A percentile compares a stretch with the other conserved stretches of the same genome.
Conservation (phyloP, 2,329 filamentous ascomycete species). For the Xenoacremonium recifei region DNA sequence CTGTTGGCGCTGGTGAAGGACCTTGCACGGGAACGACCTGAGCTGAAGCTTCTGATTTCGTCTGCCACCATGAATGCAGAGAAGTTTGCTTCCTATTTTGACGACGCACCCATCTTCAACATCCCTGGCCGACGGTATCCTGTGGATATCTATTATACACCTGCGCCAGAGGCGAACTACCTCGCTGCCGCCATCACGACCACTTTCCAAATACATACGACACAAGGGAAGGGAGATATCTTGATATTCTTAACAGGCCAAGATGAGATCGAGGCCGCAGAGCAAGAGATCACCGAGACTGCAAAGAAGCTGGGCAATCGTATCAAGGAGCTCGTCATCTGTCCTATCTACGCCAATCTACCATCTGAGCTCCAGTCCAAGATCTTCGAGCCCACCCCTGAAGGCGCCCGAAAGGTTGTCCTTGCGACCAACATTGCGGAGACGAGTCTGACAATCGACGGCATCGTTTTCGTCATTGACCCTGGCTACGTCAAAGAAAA, state of each 20-base stretch:
- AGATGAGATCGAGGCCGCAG: slow-evolving; percentile 90
- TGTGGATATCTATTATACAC: slow-evolving; percentile 88
- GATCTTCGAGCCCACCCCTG: slow-evolving; percentile 91
- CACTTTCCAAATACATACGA: slow-evolving; percentile 91
- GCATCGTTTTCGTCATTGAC: slow-evolving; percentile 94
- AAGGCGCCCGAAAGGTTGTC: slow-evolving; percentile 83
- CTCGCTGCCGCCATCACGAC: slow-evolving; percentile 88
- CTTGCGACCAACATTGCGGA: slow-evolving; percentile 97
- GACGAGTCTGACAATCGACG: slow-evolving; percentile 92
- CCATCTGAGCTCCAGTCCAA: slow-evolving; percentile 88
- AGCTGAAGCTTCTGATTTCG: slow-evolving; percentile 87
- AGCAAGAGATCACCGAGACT: slow-evolving; percentile 81
- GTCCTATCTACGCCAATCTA: slow-evolving; percentile 91
- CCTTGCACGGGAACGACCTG: slow-evolving; percentile 75
- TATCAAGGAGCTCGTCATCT: slow-evolving; percentile 83
- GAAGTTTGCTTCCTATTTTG: slow-evolving; percentile 89
- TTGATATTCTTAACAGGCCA: slow-evolving; percentile 93
- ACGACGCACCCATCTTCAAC: slow-evolving; percentile 90
- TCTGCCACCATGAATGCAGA: slow-evolving; percentile 93
- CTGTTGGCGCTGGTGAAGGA: slow-evolving; percentile 86
- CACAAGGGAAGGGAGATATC: slow-evolving; percentile 82
- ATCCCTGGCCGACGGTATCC: slow-evolving; percentile 87
- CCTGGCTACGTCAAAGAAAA: slow-evolving; percentile 96
- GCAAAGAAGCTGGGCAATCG: slow-evolving; percentile 81
- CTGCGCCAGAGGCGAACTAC: slow-evolving; percentile 91